phyloP scores from a whole-genome alignment of 2,329 filamentous ascomycete genomes.

The Fusarium beomiforme region DNA sequence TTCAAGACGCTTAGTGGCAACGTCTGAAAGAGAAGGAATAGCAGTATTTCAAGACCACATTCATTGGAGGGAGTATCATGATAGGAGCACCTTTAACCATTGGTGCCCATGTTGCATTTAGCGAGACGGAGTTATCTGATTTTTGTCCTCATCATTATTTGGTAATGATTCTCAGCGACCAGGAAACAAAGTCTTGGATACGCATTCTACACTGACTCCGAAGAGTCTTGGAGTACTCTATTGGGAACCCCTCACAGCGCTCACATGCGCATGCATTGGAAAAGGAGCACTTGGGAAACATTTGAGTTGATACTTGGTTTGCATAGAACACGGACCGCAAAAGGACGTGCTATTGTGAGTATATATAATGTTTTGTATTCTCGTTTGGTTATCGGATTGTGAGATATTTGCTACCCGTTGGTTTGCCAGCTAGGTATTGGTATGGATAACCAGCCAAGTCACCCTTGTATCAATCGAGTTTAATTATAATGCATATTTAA shows the following conservation, averaged over 20 bases:
- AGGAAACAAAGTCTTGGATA: slow-evolving; percentile 12
- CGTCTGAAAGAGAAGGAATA: slow-evolving; percentile 31
- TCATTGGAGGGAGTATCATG: slow-evolving; percentile 19
- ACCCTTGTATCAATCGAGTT: slow-evolving; percentile 14
- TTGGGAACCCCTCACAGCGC: slow-evolving; percentile 23
- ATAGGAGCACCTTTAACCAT: slow-evolving; percentile 20
- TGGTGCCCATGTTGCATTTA: slow-evolving; percentile 48
- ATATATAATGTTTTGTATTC: slow-evolving; percentile 45
- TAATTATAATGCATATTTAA: not conserved
- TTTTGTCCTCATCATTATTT: slow-evolving; percentile 37
- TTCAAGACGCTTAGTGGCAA: slow-evolving; percentile 49
- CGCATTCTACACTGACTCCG: slow-evolving; percentile 9
- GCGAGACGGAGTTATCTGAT: slow-evolving; percentile 51
- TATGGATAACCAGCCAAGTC: slow-evolving; percentile 3
- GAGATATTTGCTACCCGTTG: slow-evolving; percentile 12
- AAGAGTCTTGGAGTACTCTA: slow-evolving; percentile 21
- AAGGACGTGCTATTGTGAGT: slow-evolving; percentile 27
- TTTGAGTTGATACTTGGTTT: slow-evolving; percentile 16
- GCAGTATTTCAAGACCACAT: slow-evolving; percentile 9
- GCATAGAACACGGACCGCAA: slow-evolving; percentile 20
- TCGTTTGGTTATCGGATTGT: slow-evolving; percentile 27
- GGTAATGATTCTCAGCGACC: slow-evolving; percentile 22
- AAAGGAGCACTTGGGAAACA: slow-evolving; percentile 25
- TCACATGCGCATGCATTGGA: slow-evolving; percentile 27
- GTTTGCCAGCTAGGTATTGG: slow-evolving; percentile 26